A percentile compares a stretch with the other conserved stretches of the same genome.
These are phyloP conservation scores for Plasmodium knowlesi DNA, from an alignment of 169 alveolate genomes.

Conservation along the genomic window DNA sequence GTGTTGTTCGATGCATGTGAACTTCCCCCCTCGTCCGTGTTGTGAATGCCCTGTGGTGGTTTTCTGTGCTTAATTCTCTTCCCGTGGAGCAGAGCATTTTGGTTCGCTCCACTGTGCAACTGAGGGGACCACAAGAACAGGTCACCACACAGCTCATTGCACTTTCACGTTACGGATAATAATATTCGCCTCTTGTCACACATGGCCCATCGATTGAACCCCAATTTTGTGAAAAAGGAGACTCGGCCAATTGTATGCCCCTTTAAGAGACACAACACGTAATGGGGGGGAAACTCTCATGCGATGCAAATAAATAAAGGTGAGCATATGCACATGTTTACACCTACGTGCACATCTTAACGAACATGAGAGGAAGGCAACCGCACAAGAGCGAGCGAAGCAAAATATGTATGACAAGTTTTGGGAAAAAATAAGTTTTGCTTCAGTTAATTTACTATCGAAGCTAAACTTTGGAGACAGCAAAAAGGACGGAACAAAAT, in stretches of 20 bases:
- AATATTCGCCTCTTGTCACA: neutral
- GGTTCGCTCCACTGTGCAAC: neutral
- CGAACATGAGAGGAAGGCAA: neutral
- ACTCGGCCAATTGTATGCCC: neutral
- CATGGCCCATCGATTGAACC: neutral
- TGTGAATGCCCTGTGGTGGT: neutral
- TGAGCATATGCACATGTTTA: neutral
- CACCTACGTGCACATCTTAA: neutral
- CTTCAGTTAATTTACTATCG: slow-evolving; percentile 31
- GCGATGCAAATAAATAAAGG: neutral
- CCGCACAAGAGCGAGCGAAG: neutral
- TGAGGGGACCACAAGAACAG: neutral
- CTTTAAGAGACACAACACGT: neutral
- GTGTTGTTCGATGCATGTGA: neutral
- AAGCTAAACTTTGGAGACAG: slow-evolving; percentile 2
- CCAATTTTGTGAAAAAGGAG: neutral
- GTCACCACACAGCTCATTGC: neutral
- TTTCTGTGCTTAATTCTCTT: neutral
- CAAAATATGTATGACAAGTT: slow-evolving; percentile 63
- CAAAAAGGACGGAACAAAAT: neutral
- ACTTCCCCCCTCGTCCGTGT: neutral
- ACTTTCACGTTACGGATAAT: neutral
- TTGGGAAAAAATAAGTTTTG: slow-evolving; percentile 46
- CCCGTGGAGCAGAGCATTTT: neutral
- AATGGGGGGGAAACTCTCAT: neutral